phyloP scores from a whole-genome alignment of 345 rosid genomes.

The Lepidium aucheri region DNA sequence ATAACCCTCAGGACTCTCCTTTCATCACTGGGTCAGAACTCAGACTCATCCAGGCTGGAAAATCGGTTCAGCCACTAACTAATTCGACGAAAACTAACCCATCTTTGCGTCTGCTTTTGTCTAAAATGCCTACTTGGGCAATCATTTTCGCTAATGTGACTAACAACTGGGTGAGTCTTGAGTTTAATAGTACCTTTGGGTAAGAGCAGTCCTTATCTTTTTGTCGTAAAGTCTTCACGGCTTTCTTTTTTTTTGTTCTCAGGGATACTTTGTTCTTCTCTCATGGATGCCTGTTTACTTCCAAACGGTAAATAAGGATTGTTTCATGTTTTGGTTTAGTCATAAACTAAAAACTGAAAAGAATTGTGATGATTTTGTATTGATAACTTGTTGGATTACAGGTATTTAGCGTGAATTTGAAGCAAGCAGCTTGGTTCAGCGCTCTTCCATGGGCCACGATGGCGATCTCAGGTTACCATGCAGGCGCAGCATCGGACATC shows the following conservation, averaged over 20 bases:
- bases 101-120: constrained; percentile 44
- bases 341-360: background rate
- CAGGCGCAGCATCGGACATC: constrained; percentile 65
- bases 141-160: constrained; percentile 77
- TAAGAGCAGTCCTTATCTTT: background rate
- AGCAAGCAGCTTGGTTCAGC: constrained; percentile 98
- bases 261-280: constrained; percentile 98
- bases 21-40: constrained; percentile 53
- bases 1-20: constrained; percentile 61
- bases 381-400: constrained; percentile 4
- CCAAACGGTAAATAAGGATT: constrained; percentile 50
- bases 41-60: constrained; percentile 63
- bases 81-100: constrained; percentile 28
- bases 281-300: constrained; percentile 98
- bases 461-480: constrained; percentile 79
- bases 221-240: background rate
- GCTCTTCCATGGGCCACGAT: constrained; percentile 96
- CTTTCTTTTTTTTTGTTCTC: constrained; percentile 11
- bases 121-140: constrained; percentile 83
- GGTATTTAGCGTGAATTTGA: constrained; percentile 84
- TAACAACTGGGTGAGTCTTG: constrained; percentile 78
- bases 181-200: background rate
- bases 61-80: constrained; percentile 24
- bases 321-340: background rate
- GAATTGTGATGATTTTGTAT: background rate